Percentiles rank a stretch among this genome's conserved stretches.
phyloP scores from a whole-genome alignment of 2,329 filamentous ascomycete species.

The Capronia coronata region DNA sequence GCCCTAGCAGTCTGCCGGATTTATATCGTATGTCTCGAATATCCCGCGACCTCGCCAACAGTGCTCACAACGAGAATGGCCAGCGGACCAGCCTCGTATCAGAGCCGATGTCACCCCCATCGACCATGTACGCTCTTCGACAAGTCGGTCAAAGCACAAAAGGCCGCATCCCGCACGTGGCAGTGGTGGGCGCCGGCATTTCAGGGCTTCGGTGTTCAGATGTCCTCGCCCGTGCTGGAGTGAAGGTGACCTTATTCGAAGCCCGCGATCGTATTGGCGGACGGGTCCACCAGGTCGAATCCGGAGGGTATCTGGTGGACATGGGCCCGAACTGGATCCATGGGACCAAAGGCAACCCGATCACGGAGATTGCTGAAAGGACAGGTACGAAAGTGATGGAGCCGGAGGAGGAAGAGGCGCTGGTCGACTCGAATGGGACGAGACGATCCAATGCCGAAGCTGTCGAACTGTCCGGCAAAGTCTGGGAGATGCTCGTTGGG shows the following conservation, averaged over 20 bases:
- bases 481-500: constrained; percentile 55
- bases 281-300: constrained; percentile 47
- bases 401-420: constrained; percentile 46
- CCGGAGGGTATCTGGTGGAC: constrained; percentile 49
- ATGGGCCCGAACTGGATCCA: constrained; percentile 63
- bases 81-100: no score
- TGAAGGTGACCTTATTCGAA: constrained; percentile 55
- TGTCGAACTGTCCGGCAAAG: constrained; percentile 36
- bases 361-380: constrained; percentile 49
- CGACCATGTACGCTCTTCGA: constrained; percentile 11
- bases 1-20: no score
- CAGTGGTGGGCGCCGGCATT: constrained; percentile 55
- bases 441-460: constrained; percentile 34
- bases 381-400: constrained; percentile 47
- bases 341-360: constrained; percentile 54
- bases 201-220: constrained; percentile 56
- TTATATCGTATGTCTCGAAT: constrained; percentile 21
- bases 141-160: constrained; percentile 26
- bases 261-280: constrained; percentile 54
- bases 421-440: constrained; percentile 45
- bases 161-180: constrained; percentile 45
- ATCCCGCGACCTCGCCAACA: constrained; percentile 17
- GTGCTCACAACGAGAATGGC: constrained; percentile 14
- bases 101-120: neutral
- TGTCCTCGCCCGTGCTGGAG: constrained; percentile 49